These are phyloP conservation scores for Vararia minispora DNA, from an alignment of 768 basidiomycete species.

Conservation along the genomic window DNA sequence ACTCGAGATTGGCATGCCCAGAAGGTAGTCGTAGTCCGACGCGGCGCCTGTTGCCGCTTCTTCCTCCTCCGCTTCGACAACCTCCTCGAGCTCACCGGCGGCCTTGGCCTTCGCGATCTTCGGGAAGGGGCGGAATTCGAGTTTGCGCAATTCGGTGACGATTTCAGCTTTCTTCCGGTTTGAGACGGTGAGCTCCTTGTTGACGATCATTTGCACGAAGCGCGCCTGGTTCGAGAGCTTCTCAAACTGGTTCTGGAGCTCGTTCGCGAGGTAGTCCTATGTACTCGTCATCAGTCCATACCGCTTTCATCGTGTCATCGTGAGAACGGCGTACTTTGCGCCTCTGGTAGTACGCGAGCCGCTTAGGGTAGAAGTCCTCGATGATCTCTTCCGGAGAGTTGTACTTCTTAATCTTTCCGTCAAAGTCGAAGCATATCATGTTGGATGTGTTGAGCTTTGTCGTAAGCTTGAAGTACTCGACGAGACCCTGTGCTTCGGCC, in stretches of 20 bases:
- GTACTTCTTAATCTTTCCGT: conserved; percentile 94
- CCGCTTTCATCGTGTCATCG: background rate
- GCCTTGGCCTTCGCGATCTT: conserved; percentile 62
- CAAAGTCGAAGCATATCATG: conserved; percentile 98
- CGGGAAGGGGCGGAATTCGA: conserved; percentile 87
- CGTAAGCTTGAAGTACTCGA: conserved; percentile 87
- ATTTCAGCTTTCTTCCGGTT: conserved; percentile 87
- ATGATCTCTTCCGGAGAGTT: conserved; percentile 82
- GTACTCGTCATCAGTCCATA: background rate
- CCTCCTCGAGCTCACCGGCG: conserved; percentile 52
- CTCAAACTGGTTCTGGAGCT: conserved; percentile 73
- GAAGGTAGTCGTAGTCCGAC: conserved; percentile 83
- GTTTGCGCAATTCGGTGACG: conserved; percentile 68
- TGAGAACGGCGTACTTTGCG: conserved; percentile 62
- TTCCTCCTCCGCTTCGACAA: conserved; percentile 39
- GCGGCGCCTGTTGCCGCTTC: conserved; percentile 31
- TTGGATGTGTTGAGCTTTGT: conserved; percentile 81
- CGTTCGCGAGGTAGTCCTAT: conserved; percentile 76
- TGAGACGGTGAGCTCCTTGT: conserved; percentile 68
- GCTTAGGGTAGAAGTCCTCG: conserved; percentile 83
- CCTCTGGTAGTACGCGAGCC: conserved; percentile 88
- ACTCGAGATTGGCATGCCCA: conserved; percentile 93
- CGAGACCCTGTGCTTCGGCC: conserved; percentile 80
- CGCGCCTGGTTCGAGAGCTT: conserved; percentile 90
- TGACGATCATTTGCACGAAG: conserved; percentile 93